phyloP scores from a whole-genome alignment of 139 green algal genomes.

The Closterium sp. region DNA sequence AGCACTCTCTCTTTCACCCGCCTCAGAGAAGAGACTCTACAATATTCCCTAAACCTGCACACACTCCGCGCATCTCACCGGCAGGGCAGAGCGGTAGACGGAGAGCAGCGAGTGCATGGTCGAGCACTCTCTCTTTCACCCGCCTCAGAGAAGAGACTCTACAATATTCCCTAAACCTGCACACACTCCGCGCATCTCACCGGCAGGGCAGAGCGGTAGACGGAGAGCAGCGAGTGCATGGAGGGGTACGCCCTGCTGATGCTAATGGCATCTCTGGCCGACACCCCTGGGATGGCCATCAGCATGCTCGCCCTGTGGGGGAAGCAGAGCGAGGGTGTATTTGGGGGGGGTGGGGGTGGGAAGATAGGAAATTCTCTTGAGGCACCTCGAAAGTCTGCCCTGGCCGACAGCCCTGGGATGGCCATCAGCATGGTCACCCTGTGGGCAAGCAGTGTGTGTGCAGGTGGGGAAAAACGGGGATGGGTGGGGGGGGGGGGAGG shows the following conservation, averaged over 20 bases:
- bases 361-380: neutral
- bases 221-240: neutral
- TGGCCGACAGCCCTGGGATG: neutral
- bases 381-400: neutral
- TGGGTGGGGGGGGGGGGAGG: no score
- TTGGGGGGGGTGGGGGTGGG: neutral
- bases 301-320: neutral
- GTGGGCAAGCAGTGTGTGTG: no score
- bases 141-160: no score
- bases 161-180: no score
- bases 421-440: neutral
- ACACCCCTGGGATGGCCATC: neutral
- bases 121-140: no score
- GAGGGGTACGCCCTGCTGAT: neutral
- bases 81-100: no score
- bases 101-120: no score
- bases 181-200: neutral
- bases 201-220: neutral
- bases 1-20: no score
- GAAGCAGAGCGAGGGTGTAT: neutral
- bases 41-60: no score
- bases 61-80: neutral
- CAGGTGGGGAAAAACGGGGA: no score
- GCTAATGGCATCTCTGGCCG: neutral
- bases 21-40: no score